Percentiles rank a stretch among this genome's conserved stretches.
phyloP scores from a whole-genome alignment of 1,284 basidiomycete species.

The Trametes sp. region DNA sequence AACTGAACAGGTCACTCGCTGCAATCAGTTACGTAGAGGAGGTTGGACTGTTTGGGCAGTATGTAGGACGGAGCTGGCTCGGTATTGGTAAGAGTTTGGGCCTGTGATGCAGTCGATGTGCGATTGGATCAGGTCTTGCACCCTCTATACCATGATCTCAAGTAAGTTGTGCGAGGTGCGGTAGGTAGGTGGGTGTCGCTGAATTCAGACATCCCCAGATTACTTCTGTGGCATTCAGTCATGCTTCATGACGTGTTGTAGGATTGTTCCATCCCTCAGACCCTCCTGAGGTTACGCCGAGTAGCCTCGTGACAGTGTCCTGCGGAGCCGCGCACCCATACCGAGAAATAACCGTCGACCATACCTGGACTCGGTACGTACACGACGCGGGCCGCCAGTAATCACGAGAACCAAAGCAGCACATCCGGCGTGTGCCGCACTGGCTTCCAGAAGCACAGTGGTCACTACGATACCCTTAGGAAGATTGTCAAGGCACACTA shows the following conservation, averaged over 20 bases:
- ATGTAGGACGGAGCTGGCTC: slow-evolving; percentile 71
- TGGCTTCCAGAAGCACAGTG: slow-evolving; percentile 7
- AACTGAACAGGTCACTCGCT: slow-evolving; percentile 48
- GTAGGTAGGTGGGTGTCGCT: not conserved
- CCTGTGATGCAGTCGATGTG: slow-evolving; percentile 42
- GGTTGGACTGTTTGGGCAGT: slow-evolving; percentile 58
- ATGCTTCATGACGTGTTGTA: not conserved
- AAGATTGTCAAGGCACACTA: not conserved
- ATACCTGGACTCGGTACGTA: not conserved
- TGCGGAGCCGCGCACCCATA: not conserved
- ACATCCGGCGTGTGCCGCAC: slow-evolving; percentile 7
- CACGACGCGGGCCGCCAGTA: slow-evolving; percentile 4
- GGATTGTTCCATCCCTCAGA: no score
- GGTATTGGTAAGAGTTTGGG: slow-evolving; percentile 73
- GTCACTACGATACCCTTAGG: slow-evolving; percentile 4
- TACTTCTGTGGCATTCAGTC: not conserved
- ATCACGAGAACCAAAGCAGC: slow-evolving; percentile 16
- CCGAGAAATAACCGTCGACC: slow-evolving; percentile 24
- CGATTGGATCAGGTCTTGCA: not conserved
- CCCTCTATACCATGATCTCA: not conserved
- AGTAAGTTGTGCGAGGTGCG: not conserved
- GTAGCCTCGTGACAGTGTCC: not conserved
- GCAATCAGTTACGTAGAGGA: slow-evolving; percentile 57
- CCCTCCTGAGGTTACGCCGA: not conserved
- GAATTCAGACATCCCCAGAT: no score